Evolutionary conservation across 2,329 filamentous ascomycete genomes (phyloP), one percentile per base, ranked within the genome.

Genomic region (Stagonosporopsis rhizophila): DNA sequence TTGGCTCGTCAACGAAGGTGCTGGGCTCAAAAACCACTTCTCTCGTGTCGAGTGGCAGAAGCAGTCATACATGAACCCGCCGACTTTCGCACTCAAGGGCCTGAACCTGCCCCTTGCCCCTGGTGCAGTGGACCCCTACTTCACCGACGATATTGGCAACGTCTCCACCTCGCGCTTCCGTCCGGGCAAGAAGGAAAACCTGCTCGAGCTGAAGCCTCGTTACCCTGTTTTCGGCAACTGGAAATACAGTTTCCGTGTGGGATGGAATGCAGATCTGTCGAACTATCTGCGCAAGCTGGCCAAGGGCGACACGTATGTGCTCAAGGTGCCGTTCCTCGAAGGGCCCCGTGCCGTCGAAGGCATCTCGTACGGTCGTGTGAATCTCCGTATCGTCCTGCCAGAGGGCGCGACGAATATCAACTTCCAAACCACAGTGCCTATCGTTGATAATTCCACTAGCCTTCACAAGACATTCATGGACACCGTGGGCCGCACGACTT

Each of bases 191-290:
- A 87, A 89, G 20, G 90, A 94, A 77, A 89, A 91, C n/a, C 80
- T 89, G 38, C 84, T 99, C 25, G 93, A 97, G 77, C 83, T 97
- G 61, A 95, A 93, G 82, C 95, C 95, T 19, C 87, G 95, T 48
- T 99, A 96, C 77, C 95, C 95, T n/a, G 77, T 99, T 22, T 99
- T 97, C 70, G 95, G 95, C 58, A 92, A 91, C 58, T 99, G 95
- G 95, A 96, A 96, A 78, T 98, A 97, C 78, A 95, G 91, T 64
- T 99, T 98, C 82, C 91, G 90, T 56, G 88, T 98, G 54, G 95
- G 95, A 65, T 99, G 95, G 95, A 96, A 98, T 79, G 88, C 90
- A 48, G 87, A 96, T 64, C 83, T 96, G 25, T 87, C 87, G 69
- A 86, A 85, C 54, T 95, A 91, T 75, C 75, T 99, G 64, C 88